A percentile compares a stretch with the other conserved stretches of the same genome.
phyloP scores from a whole-genome alignment of 768 basidiomycete species.

The Pisolithus tinctorius region DNA sequence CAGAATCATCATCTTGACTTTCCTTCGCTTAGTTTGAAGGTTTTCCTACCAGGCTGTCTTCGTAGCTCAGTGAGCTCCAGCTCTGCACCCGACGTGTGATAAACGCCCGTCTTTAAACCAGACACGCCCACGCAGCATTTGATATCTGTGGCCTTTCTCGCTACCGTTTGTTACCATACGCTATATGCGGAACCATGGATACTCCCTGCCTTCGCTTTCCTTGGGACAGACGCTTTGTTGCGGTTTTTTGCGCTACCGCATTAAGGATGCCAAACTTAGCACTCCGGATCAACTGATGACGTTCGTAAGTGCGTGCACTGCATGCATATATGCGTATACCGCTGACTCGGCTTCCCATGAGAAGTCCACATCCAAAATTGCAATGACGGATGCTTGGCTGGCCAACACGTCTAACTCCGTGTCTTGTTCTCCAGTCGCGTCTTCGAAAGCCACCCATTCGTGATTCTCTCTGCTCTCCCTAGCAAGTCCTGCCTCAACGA shows the following conservation, averaged over 20 bases:
- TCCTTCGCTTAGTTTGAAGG: constrained; percentile 53
- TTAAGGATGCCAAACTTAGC: constrained; percentile 69
- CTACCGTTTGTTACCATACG: constrained; percentile 81
- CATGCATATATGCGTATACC: neutral
- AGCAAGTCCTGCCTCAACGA: constrained; percentile 38
- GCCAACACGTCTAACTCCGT: constrained; percentile 45
- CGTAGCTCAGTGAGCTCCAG: constrained; percentile 55
- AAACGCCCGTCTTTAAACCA: too few species aligned
- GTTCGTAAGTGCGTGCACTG: constrained; percentile 37
- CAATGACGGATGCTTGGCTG: constrained; percentile 52
- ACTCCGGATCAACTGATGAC: constrained; percentile 65
- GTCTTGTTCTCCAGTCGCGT: constrained; percentile 47
- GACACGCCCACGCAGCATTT: constrained; percentile 31
- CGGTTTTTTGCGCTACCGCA: constrained; percentile 60
- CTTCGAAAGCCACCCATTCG: constrained; percentile 79
- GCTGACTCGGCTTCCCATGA: neutral
- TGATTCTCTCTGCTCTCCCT: constrained; percentile 63
- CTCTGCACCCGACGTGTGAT: too few species aligned
- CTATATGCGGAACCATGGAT: constrained; percentile 79
- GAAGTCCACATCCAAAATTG: constrained; percentile 52
- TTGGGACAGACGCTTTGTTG: constrained; percentile 67
- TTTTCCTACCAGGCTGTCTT: constrained; percentile 67
- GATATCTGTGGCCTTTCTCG: constrained; percentile 48
- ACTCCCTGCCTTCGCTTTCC: constrained; percentile 72
- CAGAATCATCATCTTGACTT: constrained; percentile 59